Conservation (phyloP, 73 alveolate genomes). For the Symbiodinium natans region DNA sequence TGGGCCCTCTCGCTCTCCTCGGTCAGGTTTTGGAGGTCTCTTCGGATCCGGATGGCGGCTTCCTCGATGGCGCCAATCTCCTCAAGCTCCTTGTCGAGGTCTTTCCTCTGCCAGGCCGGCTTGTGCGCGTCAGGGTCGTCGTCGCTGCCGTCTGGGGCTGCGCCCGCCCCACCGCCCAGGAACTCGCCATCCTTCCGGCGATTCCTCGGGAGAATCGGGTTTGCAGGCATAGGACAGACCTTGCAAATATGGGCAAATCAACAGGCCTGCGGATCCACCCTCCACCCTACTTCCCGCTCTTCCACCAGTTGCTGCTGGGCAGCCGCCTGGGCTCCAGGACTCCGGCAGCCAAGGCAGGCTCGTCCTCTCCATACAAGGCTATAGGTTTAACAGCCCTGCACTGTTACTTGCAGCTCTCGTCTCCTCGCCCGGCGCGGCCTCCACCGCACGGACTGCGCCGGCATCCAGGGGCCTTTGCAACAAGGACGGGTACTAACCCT, state of each 20-base stretch:
- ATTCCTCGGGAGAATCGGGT: too few species aligned
- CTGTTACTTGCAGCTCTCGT: too few species aligned
- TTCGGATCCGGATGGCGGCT: constrained; percentile 40
- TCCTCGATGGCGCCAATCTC: constrained; percentile 61
- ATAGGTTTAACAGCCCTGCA: too few species aligned
- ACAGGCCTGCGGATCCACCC: too few species aligned
- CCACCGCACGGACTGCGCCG: background rate
- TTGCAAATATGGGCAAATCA: too few species aligned
- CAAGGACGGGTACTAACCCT: too few species aligned
- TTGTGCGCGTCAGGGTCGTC: background rate
- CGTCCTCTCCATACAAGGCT: background rate
- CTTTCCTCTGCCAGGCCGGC: constrained; percentile 80
- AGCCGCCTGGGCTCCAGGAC: background rate
- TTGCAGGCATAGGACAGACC: too few species aligned
- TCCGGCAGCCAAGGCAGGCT: background rate
- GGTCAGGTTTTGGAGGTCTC: background rate
- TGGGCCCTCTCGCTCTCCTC: constrained; percentile 33
- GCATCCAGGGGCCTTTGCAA: background rate
- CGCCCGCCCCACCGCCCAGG: background rate
- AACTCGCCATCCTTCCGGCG: too few species aligned
- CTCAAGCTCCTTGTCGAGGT: constrained; percentile 45
- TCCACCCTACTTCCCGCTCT: too few species aligned
- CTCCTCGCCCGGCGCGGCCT: background rate
- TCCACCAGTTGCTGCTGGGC: background rate
- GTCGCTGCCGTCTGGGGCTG: background rate